phyloP scores from a whole-genome alignment of 176 grass and related monocot genomes.

The Typha latifolia region DNA sequence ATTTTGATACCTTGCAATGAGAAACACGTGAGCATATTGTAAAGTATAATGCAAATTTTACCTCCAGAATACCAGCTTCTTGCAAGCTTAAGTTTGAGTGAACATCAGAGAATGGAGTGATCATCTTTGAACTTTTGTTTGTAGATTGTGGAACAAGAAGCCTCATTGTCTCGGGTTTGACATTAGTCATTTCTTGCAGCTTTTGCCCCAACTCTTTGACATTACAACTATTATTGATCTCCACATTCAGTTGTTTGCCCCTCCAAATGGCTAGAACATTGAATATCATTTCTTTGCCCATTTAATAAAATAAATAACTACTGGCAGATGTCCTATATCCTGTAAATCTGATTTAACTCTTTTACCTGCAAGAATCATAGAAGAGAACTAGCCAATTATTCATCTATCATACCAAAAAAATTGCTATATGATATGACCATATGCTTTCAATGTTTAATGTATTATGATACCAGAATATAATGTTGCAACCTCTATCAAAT shows the following conservation, averaged over 20 bases:
- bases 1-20: background rate
- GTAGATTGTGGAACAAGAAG: slow-evolving; percentile 62
- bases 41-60: slow-evolving; percentile 1
- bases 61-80: slow-evolving; percentile 61
- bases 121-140: slow-evolving; percentile 74
- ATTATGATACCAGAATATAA: too few relatives aligned
- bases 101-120: slow-evolving; percentile 45
- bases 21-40: background rate
- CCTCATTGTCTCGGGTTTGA: slow-evolving; percentile 77
- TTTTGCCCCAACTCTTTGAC: slow-evolving; percentile 75
- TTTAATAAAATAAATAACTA: slow-evolving; percentile 4
- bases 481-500: too few relatives aligned
- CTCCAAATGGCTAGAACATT: slow-evolving; percentile 74
- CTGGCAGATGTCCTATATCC: too few relatives aligned
- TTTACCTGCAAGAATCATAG: too few relatives aligned
- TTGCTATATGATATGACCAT: too few relatives aligned
- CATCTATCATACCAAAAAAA: too few relatives aligned
- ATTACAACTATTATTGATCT: slow-evolving; percentile 50
- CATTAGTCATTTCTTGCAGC: slow-evolving; percentile 70
- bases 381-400: too few relatives aligned
- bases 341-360: too few relatives aligned
- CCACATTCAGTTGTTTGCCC: slow-evolving; percentile 55
- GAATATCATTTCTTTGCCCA: slow-evolving; percentile 40
- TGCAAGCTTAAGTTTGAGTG: slow-evolving; percentile 53
- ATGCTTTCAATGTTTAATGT: too few relatives aligned